Evolutionary conservation across 352 stramenopile species (phyloP).

Genomic region (Phytophthora cryptogea): DNA sequence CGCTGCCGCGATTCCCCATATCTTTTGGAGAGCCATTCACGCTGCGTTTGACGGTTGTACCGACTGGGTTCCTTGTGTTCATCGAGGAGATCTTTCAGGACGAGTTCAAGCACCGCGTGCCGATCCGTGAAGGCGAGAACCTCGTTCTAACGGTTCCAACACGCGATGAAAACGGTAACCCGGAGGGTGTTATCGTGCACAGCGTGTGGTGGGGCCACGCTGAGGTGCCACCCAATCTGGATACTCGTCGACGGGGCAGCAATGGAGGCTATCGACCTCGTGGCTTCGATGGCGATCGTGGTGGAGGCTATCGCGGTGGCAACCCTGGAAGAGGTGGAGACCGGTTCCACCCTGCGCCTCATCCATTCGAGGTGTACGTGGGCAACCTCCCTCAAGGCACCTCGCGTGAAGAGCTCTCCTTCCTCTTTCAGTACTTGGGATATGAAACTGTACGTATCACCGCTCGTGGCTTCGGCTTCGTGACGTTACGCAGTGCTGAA

Average conservation of each 20-base stretch:
- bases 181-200: slow-evolving; percentile 74
- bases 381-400: slow-evolving; percentile 83
- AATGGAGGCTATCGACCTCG: slow-evolving; percentile 43
- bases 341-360: slow-evolving; percentile 54
- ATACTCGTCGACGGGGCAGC: slow-evolving; percentile 51
- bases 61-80: slow-evolving; percentile 77
- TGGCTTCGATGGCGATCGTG: slow-evolving; percentile 46
- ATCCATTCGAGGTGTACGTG: slow-evolving; percentile 84
- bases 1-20: slow-evolving; percentile 65
- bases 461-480: slow-evolving; percentile 79
- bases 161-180: slow-evolving; percentile 75
- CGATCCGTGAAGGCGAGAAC: slow-evolving; percentile 84
- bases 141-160: slow-evolving; percentile 76
- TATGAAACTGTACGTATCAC: slow-evolving; percentile 89
- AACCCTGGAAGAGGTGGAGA: slow-evolving; percentile 38
- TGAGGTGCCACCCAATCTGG: slow-evolving; percentile 69
- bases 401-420: slow-evolving; percentile 77
- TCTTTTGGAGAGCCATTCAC: slow-evolving; percentile 81
- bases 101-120: slow-evolving; percentile 84
- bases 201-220: slow-evolving; percentile 87
- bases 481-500: slow-evolving; percentile 75
- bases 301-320: slow-evolving; percentile 41
- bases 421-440: slow-evolving; percentile 80
- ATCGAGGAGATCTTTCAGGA: slow-evolving; percentile 84
- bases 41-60: slow-evolving; percentile 69